Conservation (phyloP, 129 eudicot species). For the Sambucus nigra region DNA sequence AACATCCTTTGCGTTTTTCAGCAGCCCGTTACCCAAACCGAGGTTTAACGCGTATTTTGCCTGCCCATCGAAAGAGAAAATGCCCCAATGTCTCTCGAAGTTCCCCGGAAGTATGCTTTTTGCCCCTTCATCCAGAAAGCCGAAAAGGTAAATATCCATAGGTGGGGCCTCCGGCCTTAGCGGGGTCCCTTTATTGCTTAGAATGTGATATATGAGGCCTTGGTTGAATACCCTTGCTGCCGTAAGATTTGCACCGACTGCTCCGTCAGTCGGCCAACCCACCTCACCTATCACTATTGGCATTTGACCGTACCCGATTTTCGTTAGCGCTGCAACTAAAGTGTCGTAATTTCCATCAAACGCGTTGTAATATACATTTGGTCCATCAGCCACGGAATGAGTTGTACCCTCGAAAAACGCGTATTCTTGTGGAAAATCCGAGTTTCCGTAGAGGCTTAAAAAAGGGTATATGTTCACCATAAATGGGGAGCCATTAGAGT, state of each 20-base stretch:
- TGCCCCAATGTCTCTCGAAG: conserved; percentile 69
- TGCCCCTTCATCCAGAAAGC: conserved; percentile 43
- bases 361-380: conserved; percentile 74
- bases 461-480: conserved; percentile 93
- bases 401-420: conserved; percentile 83
- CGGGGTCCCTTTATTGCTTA: conserved; percentile 69
- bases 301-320: conserved; percentile 80
- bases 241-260: conserved; percentile 56
- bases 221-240: conserved; percentile 83
- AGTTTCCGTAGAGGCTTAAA: conserved; percentile 69
- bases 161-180: conserved; percentile 77
- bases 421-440: conserved; percentile 94
- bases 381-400: conserved; percentile 76
- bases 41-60: conserved; percentile 61
- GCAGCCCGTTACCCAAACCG: conserved; percentile 45
- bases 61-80: conserved; percentile 48
- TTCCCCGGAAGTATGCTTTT: conserved; percentile 44
- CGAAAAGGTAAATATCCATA: conserved; percentile 54
- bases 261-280: conserved; percentile 98
- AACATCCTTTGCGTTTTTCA: conserved; percentile 70
- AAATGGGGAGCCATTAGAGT: conserved; percentile 78
- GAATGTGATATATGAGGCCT: conserved; percentile 59
- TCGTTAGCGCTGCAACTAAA: conserved; percentile 69
- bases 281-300: conserved; percentile 86
- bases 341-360: conserved; percentile 94